Evolutionary conservation across 306 rosid species (phyloP).

Genomic region (Cucumis sativus): DNA sequence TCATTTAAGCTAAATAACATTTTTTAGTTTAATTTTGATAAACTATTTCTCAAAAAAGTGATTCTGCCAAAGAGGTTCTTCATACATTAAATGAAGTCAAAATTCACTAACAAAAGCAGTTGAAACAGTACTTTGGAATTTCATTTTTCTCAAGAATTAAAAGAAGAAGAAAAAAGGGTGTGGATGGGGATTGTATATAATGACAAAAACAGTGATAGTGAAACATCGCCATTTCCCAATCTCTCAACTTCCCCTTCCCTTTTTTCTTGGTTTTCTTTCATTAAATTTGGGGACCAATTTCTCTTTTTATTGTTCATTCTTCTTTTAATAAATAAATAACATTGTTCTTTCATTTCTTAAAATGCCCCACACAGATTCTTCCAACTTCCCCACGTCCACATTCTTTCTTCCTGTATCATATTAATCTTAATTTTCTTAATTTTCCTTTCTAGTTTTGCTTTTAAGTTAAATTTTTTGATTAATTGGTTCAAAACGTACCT

Average conservation of each 20-base stretch:
- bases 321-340: too few species aligned
- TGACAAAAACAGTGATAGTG: not conserved
- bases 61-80: too few species aligned
- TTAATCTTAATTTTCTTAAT: too few species aligned
- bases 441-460: too few species aligned
- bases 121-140: not conserved
- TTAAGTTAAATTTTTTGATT: too few species aligned
- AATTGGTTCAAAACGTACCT: too few species aligned
- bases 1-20: too few species aligned
- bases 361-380: not conserved
- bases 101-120: not conserved
- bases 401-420: not conserved
- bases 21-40: too few species aligned
- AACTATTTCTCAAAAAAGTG: too few species aligned
- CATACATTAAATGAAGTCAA: not conserved
- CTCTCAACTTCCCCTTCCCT: not conserved
- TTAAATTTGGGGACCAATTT: not conserved
- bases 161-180: not conserved
- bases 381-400: not conserved
- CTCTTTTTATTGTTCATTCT: not conserved
- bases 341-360: not conserved
- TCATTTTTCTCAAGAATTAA: too few species aligned
- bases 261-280: not conserved
- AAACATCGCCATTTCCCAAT: not conserved
- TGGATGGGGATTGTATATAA: not conserved